phyloP scores from a whole-genome alignment of 129 eudicot genomes.

The Tagetes erecta region DNA sequence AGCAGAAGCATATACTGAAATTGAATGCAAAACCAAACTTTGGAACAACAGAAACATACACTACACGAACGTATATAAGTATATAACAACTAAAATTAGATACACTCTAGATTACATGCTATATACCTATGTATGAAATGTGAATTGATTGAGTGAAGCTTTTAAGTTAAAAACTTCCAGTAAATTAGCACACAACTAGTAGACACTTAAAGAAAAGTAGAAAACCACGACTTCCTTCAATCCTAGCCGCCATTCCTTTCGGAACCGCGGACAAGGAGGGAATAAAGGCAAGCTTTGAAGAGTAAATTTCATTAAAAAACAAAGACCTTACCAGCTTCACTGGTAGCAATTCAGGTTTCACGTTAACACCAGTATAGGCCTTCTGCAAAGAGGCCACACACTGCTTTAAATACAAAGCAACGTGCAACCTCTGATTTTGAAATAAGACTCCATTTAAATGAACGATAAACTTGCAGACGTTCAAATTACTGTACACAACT shows the following conservation, averaged over 20 bases:
- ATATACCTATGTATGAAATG: not conserved
- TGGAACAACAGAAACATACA: not conserved
- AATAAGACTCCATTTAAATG: not conserved
- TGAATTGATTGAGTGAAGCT: not conserved
- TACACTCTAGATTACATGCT: not conserved
- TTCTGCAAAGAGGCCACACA: not conserved
- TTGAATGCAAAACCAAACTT: not conserved
- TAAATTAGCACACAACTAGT: no score
- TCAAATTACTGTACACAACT: not conserved
- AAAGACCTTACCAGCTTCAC: conserved; percentile 14
- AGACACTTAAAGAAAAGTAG: not conserved
- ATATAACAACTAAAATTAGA: not conserved
- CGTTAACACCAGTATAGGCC: no score
- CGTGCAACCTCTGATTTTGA: not conserved
- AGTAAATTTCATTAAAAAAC: conserved; percentile 1
- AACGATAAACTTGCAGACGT: not conserved
- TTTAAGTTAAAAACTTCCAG: not conserved
- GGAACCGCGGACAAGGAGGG: no score
- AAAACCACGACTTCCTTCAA: not conserved
- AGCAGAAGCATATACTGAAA: not conserved
- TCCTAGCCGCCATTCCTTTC: no score
- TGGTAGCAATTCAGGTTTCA: no score
- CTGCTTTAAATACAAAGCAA: not conserved
- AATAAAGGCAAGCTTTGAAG: not conserved
- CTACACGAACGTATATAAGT: no score